phyloP scores from a whole-genome alignment of 1,284 basidiomycete genomes.

The Cutaneotrichosporon sp. region DNA sequence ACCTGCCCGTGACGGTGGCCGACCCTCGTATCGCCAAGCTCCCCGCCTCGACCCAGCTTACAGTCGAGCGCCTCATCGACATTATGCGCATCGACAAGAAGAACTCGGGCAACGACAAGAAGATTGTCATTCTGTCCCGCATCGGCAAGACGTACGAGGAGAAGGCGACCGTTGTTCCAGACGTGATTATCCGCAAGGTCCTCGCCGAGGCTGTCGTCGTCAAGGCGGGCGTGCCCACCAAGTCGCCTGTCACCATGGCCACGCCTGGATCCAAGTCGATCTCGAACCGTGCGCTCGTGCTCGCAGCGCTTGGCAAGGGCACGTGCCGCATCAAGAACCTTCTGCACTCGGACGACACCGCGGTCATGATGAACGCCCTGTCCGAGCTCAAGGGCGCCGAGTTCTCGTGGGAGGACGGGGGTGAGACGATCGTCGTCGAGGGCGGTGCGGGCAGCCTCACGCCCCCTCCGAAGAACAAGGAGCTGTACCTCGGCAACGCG shows the following conservation, averaged over 20 bases:
- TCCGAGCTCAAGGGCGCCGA: constrained; percentile 85
- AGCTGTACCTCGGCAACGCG: constrained; percentile 94
- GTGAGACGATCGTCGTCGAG: constrained; percentile 87
- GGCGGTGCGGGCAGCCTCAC: constrained; percentile 81
- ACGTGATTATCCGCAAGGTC: constrained; percentile 75
- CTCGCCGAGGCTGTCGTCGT: constrained; percentile 75
- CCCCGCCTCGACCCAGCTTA: constrained; percentile 68
- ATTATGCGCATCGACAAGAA: constrained; percentile 96
- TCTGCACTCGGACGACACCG: constrained; percentile 95
- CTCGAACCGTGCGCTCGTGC: constrained; percentile 89
- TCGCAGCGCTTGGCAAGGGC: constrained; percentile 87
- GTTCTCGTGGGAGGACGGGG: constrained; percentile 88
- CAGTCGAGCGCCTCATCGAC: constrained; percentile 80
- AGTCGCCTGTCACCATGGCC: constrained; percentile 75
- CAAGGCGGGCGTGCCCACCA: constrained; percentile 64
- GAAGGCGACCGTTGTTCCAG: constrained; percentile 80
- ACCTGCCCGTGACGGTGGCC: constrained; percentile 73
- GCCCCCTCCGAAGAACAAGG: constrained; percentile 73
- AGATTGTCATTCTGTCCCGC: constrained; percentile 84
- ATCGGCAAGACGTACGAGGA: constrained; percentile 93
- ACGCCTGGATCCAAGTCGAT: constrained; percentile 97
- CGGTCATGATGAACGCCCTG: constrained; percentile 97
- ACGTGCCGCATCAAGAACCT: constrained; percentile 86
- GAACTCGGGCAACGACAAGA: constrained; percentile 83
- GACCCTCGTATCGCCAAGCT: constrained; percentile 73